Conservation (phyloP, 352 stramenopile species). For the Pythium phragmitis region DNA sequence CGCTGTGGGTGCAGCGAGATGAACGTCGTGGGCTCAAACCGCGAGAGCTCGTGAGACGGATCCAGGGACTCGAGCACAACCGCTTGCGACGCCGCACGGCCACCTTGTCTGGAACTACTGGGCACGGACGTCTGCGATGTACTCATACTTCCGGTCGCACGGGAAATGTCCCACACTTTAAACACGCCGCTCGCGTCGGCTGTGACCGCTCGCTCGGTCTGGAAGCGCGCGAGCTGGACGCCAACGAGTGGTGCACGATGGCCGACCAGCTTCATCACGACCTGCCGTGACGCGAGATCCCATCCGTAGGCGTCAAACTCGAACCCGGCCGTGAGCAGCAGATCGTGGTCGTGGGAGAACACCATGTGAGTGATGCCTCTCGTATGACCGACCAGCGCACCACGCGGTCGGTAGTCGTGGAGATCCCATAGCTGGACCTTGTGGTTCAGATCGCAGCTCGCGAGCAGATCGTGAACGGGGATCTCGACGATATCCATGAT, state of each 20-base stretch:
- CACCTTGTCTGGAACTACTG: constrained; percentile 7
- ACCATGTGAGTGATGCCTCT: constrained; percentile 76
- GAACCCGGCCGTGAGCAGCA: constrained; percentile 81
- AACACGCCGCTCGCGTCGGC: constrained; percentile 68
- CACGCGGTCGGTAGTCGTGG: constrained; percentile 59
- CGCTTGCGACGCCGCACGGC: constrained; percentile 40
- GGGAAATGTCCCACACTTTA: constrained; percentile 85
- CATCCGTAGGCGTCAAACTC: constrained; percentile 83
- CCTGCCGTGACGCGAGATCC: constrained; percentile 78
- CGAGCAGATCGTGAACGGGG: constrained; percentile 68
- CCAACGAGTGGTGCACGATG: constrained; percentile 77
- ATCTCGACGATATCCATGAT: constrained; percentile 74
- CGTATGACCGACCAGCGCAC: constrained; percentile 55
- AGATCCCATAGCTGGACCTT: constrained; percentile 82
- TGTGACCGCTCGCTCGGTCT: constrained; percentile 82
- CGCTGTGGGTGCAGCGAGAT: constrained; percentile 48
- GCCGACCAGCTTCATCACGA: constrained; percentile 61
- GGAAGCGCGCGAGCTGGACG: constrained; percentile 65
- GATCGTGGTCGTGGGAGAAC: constrained; percentile 69
- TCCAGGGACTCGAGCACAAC: constrained; percentile 68
- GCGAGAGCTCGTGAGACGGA: constrained; percentile 46
- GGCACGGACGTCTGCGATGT: constrained; percentile 4
- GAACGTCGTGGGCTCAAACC: constrained; percentile 58
- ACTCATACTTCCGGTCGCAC: constrained; percentile 22
- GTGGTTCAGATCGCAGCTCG: constrained; percentile 72